Evolutionary conservation across 192 early-diverging fungal genomes (phyloP), one percentile per base, ranked within the genome.

Genomic region (Phlyctochytrium planicorne): DNA sequence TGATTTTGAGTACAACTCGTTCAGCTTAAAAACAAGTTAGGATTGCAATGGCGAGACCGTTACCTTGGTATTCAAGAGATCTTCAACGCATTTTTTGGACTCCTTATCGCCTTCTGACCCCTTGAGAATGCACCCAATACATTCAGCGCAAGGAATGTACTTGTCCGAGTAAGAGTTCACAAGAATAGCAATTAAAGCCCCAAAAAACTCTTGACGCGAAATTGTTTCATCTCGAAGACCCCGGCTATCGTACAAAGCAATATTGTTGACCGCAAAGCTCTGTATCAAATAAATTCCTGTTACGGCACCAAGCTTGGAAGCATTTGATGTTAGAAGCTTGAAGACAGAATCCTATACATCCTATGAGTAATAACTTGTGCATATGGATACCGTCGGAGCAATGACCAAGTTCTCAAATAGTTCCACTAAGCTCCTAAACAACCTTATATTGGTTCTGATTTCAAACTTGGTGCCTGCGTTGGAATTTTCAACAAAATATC

Each of bases 361-460:
- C 34, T n/a, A 62, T 25, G 34, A 33, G 20, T 57, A 33, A 53
- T 29, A 36, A 3, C 6, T 67, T 3, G 60, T 27, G 25, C 23
- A 30, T 2, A 30, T 1, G 67, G 75, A 59, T 82, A 89, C 90
- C 52, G 86, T 87, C 1, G 91, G 90, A 1, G 88, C 75, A 66
- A 85, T 78, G 3, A 88, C 80, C 2, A 84, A 67, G 10, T 62
- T 65, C 16, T 74, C 73, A 86, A 87, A 92, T 34, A 78, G 82
- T 60, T 92, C 88, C 57, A 91, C 80, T 4, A 89, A 74, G 17
- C 75, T 70, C 30, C 84, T 82, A 55, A 92, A 74, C 6, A 87
- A 63, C 30, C 83, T 75, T 37, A 89, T 69, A 65, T n/a, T 89
- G 88, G 57, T 80, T 86, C 17, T 80, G 68, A 23, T 76, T 69